Base-by-base conservation (phyloP, 106 monocot genomes). In the Dendrobium huoshanense region DNA sequence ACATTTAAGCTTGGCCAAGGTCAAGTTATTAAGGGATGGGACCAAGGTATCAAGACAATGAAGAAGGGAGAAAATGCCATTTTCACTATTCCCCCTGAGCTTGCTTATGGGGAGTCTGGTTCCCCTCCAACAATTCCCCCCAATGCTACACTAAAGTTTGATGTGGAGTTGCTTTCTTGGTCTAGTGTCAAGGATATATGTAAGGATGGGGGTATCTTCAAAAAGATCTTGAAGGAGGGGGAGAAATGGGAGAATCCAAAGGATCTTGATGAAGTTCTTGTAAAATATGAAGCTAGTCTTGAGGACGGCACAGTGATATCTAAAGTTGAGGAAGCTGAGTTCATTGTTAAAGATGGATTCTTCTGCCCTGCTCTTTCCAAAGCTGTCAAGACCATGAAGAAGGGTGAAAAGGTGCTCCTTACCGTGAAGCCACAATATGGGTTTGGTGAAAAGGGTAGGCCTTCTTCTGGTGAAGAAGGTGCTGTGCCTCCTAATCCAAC, bases 191-290 rank as follows among this genome's bases (percentile, higher is more conserved):
- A 88, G 73, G 94, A 94, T 67, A 89, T 91, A 41, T 91, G 91
- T 80, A 91, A 94, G 68, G 94, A 94, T 89, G 91, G 94, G 22
- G 94, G 94, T 22, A 85, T 91, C 22, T 80, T 91, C 55, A 94
- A 94, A 82, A 94, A 91, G 43, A 86, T 94, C 2, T 33, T 94
- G 7, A 86, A 77, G 42, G 94, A 91, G 73, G 94, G 94, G 44
- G 94, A 94, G 79, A 94, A 94, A 75, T 94, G 94, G 94, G 94
- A 94, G 79, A 94, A 91, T 80, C 91, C 91, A 13, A 94, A 89
- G 73, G 94, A 94, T 74, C 85, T 65, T 7, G 94, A 94, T 83
- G 91, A 94, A 88, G 94, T 94, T 29, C 67, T 88, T 54, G 94
- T 94, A 4, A 92, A 87, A 79, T 93, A 95, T 75, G 92, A 92